Evolutionary conservation across 257 asterid species (phyloP).

Genomic region (Scutellaria minor): DNA sequence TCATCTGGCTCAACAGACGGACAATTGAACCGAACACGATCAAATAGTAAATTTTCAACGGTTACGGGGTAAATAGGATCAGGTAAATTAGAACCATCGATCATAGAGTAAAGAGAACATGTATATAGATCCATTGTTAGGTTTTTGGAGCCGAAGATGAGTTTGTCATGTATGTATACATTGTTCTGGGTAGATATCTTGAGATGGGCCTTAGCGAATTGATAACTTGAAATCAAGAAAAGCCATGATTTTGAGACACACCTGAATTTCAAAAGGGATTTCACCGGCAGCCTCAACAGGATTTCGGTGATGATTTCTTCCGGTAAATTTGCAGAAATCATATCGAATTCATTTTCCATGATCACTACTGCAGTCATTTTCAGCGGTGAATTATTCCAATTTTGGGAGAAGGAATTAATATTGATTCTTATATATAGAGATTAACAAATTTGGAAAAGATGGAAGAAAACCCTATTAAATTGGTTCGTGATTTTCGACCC

Average conservation of each 20-base stretch:
- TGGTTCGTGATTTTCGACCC: too few species aligned
- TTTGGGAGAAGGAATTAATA: neutral
- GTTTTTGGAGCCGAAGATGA: conserved; percentile 28
- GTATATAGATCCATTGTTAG: conserved; percentile 22
- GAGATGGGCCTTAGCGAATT: conserved; percentile 38
- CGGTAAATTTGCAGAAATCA: conserved; percentile 18
- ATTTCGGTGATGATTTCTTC: conserved; percentile 36
- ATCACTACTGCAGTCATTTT: neutral
- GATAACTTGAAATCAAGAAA: conserved; percentile 32
- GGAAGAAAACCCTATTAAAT: neutral
- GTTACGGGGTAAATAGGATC: conserved; percentile 28
- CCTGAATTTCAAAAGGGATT: conserved; percentile 36
- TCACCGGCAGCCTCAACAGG: conserved; percentile 43
- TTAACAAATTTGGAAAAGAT: neutral
- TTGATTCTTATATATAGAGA: neutral
- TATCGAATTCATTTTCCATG: conserved; percentile 18
- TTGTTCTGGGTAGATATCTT: conserved; percentile 22
- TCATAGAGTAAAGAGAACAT: conserved; percentile 15
- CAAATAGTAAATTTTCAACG: neutral
- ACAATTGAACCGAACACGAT: conserved; percentile 36
- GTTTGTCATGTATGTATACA: conserved; percentile 16
- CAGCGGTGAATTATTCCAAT: neutral
- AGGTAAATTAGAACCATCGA: conserved; percentile 16
- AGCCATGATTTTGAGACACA: conserved; percentile 35
- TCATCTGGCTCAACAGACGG: conserved; percentile 25